Evolutionary conservation across 139 green algal genomes (phyloP).

Genomic region (Coelastrella sp.): DNA sequence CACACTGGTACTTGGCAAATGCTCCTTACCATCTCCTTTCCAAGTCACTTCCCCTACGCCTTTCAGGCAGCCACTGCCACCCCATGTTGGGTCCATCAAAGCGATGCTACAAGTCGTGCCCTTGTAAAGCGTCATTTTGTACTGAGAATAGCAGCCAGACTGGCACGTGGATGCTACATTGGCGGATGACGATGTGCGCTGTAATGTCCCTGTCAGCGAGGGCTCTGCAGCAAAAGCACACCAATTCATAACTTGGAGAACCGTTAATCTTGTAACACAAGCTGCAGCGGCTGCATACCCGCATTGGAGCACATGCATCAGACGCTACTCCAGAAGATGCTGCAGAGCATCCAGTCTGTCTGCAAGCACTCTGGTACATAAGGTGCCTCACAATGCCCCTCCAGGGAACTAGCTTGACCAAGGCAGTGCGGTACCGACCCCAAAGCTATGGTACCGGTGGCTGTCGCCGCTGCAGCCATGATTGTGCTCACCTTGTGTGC

Average conservation of each 20-base stretch:
- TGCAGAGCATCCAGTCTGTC: too few relatives aligned
- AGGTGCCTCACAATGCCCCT: too few relatives aligned
- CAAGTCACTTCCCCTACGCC: not conserved
- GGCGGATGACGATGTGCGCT: not conserved
- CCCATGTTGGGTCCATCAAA: not conserved
- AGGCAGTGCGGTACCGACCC: too few relatives aligned
- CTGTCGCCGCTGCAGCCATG: too few relatives aligned
- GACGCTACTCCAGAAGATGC: too few relatives aligned
- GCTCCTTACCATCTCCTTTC: not conserved
- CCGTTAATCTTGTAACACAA: too few relatives aligned
- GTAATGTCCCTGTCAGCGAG: not conserved
- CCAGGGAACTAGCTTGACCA: too few relatives aligned
- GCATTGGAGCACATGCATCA: too few relatives aligned
- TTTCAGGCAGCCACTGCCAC: not conserved
- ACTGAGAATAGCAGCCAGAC: not conserved
- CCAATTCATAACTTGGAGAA: too few relatives aligned
- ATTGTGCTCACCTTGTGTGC: not conserved
- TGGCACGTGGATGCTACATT: not conserved
- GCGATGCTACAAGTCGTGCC: not conserved
- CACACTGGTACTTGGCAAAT: not conserved
- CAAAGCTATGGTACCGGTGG: too few relatives aligned
- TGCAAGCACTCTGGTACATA: too few relatives aligned
- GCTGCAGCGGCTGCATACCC: too few relatives aligned
- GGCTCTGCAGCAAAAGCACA: not conserved
- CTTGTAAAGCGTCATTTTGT: not conserved